Percentiles rank a stretch among this genome's conserved stretches.
These are phyloP conservation scores for Tuber indicum DNA, from an alignment of 495 filamentous ascomycete species.

Conservation along the genomic window DNA sequence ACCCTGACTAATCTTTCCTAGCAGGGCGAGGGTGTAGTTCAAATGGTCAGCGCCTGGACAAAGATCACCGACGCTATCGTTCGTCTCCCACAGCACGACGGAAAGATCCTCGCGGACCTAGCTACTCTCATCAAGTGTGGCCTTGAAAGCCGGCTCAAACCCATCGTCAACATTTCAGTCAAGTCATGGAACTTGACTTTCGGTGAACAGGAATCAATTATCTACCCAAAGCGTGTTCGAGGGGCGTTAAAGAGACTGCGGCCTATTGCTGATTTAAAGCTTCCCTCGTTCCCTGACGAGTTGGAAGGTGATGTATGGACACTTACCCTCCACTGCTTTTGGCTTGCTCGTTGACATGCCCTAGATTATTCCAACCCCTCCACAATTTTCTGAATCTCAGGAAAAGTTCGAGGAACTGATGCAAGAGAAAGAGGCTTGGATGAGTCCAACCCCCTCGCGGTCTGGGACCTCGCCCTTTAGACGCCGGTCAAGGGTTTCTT, in stretches of 20 bases:
- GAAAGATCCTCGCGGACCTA: conserved; percentile 46
- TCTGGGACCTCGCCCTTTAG: conserved; percentile 26
- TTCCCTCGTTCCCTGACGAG: conserved; percentile 48
- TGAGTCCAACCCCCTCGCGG: conserved; percentile 27
- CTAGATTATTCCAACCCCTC: conserved; percentile 37
- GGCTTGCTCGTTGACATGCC: conserved; percentile 16
- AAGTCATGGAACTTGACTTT: conserved; percentile 58
- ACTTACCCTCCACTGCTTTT: background rate
- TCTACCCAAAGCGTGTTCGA: conserved; percentile 49
- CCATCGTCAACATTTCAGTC: conserved; percentile 51
- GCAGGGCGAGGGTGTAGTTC: background rate
- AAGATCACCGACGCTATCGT: conserved; percentile 21
- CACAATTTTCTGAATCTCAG: conserved; percentile 52
- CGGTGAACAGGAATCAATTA: conserved; percentile 45
- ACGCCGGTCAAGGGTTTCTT: conserved; percentile 6
- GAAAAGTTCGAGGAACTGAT: conserved; percentile 42
- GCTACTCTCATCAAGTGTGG: conserved; percentile 53
- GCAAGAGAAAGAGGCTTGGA: conserved; percentile 23
- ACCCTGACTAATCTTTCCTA: background rate
- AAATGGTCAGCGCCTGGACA: conserved; percentile 15
- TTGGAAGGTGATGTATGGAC: conserved; percentile 43
- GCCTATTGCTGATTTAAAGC: conserved; percentile 46
- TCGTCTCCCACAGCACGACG: conserved; percentile 42
- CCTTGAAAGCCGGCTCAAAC: conserved; percentile 52
- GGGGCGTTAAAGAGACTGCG: conserved; percentile 48